Conservation (phyloP, 345 rosid species). For the Populus nigra region DNA sequence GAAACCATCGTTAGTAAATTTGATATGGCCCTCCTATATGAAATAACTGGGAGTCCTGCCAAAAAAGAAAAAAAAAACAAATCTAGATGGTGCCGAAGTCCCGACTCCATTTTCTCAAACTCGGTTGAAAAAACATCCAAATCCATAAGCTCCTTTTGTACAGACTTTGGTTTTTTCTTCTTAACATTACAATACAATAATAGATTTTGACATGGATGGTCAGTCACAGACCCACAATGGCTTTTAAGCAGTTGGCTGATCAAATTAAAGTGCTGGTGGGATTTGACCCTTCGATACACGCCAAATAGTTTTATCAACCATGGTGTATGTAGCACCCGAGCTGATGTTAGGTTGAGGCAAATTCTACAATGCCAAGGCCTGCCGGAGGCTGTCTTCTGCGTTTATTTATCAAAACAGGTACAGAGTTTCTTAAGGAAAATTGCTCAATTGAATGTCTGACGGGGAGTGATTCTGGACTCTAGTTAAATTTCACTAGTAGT, state of each 20-base stretch:
- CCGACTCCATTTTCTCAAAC: slow-evolving; percentile 18
- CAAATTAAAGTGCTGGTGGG: neutral
- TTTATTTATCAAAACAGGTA: neutral
- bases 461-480: neutral
- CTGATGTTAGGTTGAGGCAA: neutral
- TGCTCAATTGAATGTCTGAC: neutral
- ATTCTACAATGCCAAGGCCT: neutral
- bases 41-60: neutral
- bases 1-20: neutral
- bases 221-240: neutral
- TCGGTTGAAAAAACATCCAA: neutral
- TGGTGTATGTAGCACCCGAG: too few species aligned
- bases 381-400: neutral
- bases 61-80: neutral
- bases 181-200: too few species aligned
- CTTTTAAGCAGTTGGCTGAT: neutral
- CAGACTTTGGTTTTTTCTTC: neutral
- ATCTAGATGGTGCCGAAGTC: slow-evolving; percentile 8
- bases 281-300: neutral
- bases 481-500: neutral
- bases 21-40: neutral
- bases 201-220: neutral
- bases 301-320: neutral
- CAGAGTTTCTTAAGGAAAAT: neutral
- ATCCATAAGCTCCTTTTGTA: neutral